Evolutionary conservation across 768 basidiomycete genomes (phyloP), one percentile per base, ranked within the genome.

Genomic region (Auriculariales sp.): DNA sequence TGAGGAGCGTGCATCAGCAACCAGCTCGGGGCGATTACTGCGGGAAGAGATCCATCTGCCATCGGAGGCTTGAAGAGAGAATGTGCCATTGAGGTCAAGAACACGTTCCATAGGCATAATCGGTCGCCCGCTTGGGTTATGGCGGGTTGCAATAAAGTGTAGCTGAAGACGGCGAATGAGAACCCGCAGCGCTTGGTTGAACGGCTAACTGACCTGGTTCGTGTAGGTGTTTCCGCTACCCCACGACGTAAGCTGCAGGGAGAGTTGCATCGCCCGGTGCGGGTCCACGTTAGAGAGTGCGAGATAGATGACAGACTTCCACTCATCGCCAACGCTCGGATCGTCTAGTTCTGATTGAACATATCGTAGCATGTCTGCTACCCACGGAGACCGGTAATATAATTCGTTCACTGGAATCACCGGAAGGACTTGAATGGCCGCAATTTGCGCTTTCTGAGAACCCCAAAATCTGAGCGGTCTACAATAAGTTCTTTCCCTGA

Each of bases 271-370:
- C 3, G 65, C 64, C 2, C 49, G 50, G 19, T 54, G 51, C 7
- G 65, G 59, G 29, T 57, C 55, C 19, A 58, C 51, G 47, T 63
- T 59, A 14, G 62, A 60, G 47, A 62, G 63, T 5, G 64, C 65
- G 49, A 61, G 59, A 46, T 66, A 60, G 49, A 66, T 65, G 34
- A 66, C 54, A 14, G 57, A 57, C 50, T 64, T 66, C 65, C 65
- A 66, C 32, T 63, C 63, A 49, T 66, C 64, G 34, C 64, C 52
- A 25, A 49, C 36, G 25, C 15, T n/a, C n/a, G 48, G 48, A 28
- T 49, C 48, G 28, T 57, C 59, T 30, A 64, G 44, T 51, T 66
- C 65, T 28, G 39, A 30, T 4, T 55, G 45, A 4, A 62, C 56
- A 52, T 65, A 65, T 47, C 55, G 50, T 49, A 58, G 57, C n/a